Evolutionary conservation across 805 yeast genomes (phyloP).

Genomic region (Wilhelminamyces savonicus): DNA sequence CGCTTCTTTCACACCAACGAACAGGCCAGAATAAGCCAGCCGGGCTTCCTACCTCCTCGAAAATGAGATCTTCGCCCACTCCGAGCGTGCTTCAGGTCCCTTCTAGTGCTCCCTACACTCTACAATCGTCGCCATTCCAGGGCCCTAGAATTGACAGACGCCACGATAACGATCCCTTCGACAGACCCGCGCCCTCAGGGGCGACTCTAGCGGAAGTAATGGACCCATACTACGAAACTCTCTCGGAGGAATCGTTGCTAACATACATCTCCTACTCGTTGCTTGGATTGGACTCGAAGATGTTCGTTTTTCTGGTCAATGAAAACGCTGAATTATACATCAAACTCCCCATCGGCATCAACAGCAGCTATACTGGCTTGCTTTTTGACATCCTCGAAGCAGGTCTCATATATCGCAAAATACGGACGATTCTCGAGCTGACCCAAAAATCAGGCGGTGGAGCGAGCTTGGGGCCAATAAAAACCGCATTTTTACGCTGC

Average conservation of each 20-base stretch:
- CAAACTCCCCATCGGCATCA: slow-evolving; percentile 45
- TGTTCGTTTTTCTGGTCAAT: slow-evolving; percentile 41
- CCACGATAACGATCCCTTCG: no score
- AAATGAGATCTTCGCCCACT: no score
- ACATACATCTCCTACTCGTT: slow-evolving; percentile 42
- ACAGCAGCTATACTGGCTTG: slow-evolving; percentile 51
- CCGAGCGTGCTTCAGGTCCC: no score
- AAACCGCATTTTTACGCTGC: slow-evolving; percentile 53
- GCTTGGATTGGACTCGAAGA: slow-evolving; percentile 55
- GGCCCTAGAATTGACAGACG: no score
- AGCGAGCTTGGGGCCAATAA: slow-evolving; percentile 43
- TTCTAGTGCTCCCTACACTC: no score
- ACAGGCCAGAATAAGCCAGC: no score
- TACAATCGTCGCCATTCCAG: no score
- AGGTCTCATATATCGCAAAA: slow-evolving; percentile 54
- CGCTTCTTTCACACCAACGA: no score
- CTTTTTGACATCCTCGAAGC: slow-evolving; percentile 61
- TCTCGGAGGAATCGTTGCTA: slow-evolving; percentile 18
- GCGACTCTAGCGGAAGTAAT: slow-evolving; percentile 7
- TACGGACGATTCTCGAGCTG: slow-evolving; percentile 17
- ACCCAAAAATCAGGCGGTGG: slow-evolving; percentile 17
- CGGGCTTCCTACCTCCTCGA: no score
- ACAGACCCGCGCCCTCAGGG: slow-evolving; percentile 3
- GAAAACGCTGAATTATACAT: slow-evolving; percentile 6
- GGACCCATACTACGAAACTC: slow-evolving; percentile 24